These are phyloP conservation scores for Remersonia thermophila DNA, from an alignment of 2,329 filamentous ascomycete species.

Conservation along the genomic window DNA sequence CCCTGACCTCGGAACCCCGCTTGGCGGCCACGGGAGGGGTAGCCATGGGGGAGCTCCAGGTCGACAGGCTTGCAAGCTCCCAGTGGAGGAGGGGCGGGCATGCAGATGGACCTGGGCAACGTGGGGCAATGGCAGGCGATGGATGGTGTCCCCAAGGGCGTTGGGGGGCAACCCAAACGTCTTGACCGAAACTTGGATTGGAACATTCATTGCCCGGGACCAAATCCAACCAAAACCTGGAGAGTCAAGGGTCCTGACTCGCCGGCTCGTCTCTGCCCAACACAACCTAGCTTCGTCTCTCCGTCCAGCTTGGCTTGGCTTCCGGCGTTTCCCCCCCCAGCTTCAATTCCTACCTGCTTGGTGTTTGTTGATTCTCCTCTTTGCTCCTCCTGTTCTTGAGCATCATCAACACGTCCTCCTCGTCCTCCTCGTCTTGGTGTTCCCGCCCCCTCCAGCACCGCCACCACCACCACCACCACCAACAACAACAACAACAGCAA, in stretches of 20 bases:
- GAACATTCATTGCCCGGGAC: background rate
- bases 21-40: slow-evolving; percentile 5
- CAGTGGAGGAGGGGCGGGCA: no score
- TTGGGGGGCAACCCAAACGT: no score
- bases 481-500: slow-evolving; percentile 4
- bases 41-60: background rate
- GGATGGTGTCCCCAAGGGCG: no score
- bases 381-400: no score
- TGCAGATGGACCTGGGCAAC: slow-evolving; percentile 1
- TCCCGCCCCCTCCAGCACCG: background rate
- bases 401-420: no score
- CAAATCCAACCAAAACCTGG: no score
- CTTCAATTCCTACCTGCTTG: background rate
- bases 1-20: background rate
- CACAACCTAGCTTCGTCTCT: no score
- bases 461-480: slow-evolving; percentile 3
- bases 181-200: slow-evolving; percentile 7
- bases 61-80: no score
- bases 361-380: background rate
- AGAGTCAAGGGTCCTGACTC: background rate
- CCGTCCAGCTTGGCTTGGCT: background rate
- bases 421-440: no score
- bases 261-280: background rate
- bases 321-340: no score
- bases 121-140: background rate